Percentiles rank a stretch among this genome's conserved stretches.
Conservation (phyloP, 1,139 yeast species). For the Candida albicans region DNA sequence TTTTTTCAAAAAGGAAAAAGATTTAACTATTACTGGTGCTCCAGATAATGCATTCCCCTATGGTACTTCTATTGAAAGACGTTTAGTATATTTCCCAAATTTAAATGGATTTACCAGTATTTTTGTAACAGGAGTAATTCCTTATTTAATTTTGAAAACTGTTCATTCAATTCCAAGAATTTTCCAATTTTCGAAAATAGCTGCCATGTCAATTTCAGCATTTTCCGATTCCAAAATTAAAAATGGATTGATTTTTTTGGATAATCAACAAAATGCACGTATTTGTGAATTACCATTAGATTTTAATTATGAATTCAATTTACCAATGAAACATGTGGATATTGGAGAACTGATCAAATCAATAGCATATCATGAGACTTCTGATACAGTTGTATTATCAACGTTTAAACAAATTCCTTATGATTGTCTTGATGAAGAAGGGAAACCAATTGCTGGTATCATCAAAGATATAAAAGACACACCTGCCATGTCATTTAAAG, state of each 20-base stretch:
- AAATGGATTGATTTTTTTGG: conserved; percentile 71
- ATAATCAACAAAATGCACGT: conserved; percentile 69
- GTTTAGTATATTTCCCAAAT: conserved; percentile 59
- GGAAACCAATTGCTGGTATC: conserved; percentile 59
- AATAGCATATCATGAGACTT: conserved; percentile 69
- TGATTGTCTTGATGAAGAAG: conserved; percentile 75
- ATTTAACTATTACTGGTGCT: conserved; percentile 61
- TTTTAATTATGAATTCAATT: conserved; percentile 58
- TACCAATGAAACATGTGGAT: conserved; percentile 57
- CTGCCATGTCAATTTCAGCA: conserved; percentile 62
- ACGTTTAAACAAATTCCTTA: conserved; percentile 62
- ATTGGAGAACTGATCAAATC: conserved; percentile 69
- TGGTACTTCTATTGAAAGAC: conserved; percentile 70
- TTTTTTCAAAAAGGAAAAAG: conserved; percentile 50
- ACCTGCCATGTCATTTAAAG: conserved; percentile 55
- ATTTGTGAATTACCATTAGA: conserved; percentile 58
- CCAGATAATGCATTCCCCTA: conserved; percentile 72
- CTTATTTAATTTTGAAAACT: conserved; percentile 67
- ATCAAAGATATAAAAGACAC: conserved; percentile 39
- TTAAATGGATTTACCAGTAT: conserved; percentile 61
- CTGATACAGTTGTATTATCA: conserved; percentile 66
- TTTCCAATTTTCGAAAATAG: conserved; percentile 64
- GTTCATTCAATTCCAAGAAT: conserved; percentile 65
- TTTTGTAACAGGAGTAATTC: conserved; percentile 73
- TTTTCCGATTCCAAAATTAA: conserved; percentile 39